A percentile compares a stretch with the other conserved stretches of the same genome.
Evolutionary conservation across 495 filamentous ascomycete genomes (phyloP).

Genomic region (Penicillium fimorum): DNA sequence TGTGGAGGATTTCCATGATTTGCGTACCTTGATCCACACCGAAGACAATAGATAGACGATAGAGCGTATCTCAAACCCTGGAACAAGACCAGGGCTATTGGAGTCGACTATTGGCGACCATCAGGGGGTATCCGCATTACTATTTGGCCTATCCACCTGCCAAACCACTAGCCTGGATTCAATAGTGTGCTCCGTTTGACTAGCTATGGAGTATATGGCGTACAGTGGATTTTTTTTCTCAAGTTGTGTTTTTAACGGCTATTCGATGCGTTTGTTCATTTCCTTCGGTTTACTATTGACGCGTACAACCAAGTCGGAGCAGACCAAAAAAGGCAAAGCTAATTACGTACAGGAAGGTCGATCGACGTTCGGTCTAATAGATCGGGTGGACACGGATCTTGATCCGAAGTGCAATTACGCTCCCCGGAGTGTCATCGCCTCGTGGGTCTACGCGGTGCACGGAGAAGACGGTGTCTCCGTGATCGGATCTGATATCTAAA

Average conservation of each 20-base stretch:
- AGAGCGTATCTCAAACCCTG: conserved; percentile 16
- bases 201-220: neutral
- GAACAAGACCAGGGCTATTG: conserved; percentile 15
- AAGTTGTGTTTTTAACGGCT: neutral
- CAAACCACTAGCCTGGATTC: conserved; percentile 28
- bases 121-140: conserved; percentile 17
- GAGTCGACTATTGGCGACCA: conserved; percentile 28
- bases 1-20: conserved; percentile 8
- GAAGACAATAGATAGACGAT: conserved; percentile 3
- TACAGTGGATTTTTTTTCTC: neutral
- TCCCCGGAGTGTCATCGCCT: conserved; percentile 20
- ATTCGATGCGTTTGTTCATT: neutral
- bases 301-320: neutral
- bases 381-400: conserved; percentile 1
- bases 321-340: neutral
- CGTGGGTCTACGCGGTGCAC: conserved; percentile 26
- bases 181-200: conserved; percentile 15
- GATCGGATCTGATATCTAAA: conserved; percentile 14
- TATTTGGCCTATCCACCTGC: conserved; percentile 19
- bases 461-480: conserved; percentile 9
- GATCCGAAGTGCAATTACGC: conserved; percentile 7
- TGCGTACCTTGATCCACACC: neutral
- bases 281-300: neutral
- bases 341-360: conserved; percentile 1
- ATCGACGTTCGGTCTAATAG: conserved; percentile 11